phyloP scores from a whole-genome alignment of 2,329 filamentous ascomycete genomes.

The Fusarium fracticaudum region DNA sequence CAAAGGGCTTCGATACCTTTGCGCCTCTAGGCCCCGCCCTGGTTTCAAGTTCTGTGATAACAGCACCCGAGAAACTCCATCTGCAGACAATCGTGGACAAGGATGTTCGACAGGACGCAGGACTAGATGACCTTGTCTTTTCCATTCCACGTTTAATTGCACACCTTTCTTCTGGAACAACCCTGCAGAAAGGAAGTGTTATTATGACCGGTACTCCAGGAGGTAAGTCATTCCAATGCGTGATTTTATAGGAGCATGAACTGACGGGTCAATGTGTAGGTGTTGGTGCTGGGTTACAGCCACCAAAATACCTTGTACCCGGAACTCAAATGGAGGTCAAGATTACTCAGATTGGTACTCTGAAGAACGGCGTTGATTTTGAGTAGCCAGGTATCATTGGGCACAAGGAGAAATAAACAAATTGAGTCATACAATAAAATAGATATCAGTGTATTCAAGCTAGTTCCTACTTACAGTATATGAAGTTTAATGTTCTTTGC shows the following conservation, averaged over 20 bases:
- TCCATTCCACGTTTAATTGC: constrained; percentile 50
- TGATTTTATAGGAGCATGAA: accelerated
- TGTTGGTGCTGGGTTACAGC: constrained; percentile 56
- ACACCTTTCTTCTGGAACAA: constrained; percentile 54
- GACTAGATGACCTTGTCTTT: constrained; percentile 56
- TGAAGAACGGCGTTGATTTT: background rate
- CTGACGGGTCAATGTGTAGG: constrained; percentile 40
- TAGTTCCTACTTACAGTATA: accelerated
- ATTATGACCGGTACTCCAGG: constrained; percentile 58
- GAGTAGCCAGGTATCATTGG: accelerated
- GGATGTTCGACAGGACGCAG: constrained; percentile 55
- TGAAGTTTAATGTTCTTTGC: accelerated
- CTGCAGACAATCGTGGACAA: constrained; percentile 60
- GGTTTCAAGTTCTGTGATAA: constrained; percentile 53
- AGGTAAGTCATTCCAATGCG: background rate
- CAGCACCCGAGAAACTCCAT: constrained; percentile 53
- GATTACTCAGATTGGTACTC: constrained; percentile 53
- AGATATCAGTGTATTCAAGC: accelerated
- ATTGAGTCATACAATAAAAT: accelerated
- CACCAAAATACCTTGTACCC: constrained; percentile 50
- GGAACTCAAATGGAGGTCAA: constrained; percentile 53
- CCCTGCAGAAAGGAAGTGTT: constrained; percentile 53
- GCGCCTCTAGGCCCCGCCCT: constrained; percentile 62
- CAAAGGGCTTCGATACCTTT: constrained; percentile 66
- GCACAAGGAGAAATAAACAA: accelerated